Base-by-base conservation (phyloP, 1,284 basidiomycete genomes). In the Xanthoconium separans region DNA sequence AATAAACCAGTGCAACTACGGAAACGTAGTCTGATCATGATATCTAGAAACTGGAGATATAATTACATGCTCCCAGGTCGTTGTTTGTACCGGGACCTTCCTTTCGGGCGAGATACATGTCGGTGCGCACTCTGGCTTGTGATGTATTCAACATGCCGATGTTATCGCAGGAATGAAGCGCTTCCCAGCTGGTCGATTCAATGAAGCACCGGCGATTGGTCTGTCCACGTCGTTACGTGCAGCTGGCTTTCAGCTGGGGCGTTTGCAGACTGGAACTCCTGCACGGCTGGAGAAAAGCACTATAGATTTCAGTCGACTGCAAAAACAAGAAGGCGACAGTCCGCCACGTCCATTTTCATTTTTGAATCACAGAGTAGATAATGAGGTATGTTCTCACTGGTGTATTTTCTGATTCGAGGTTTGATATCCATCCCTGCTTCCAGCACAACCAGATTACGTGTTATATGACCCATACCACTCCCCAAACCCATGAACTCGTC, bases 21-120 rank as follows among this genome's bases (percentile, higher is more conserved):
- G 2, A 41, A 41, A 22, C 13, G 22, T 11, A 50, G 50, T 20
- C 48, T 61, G 27, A 59, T 37, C 6, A 20, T 24, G 30, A 37
- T 43, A 27, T 40, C 12, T 65, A 89, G 89, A 91, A 33, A 78
- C 80, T 0, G 91, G 92, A n/a, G 87, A 93, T 47, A 64, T 84
- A 10, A 84, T 95, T 34, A 72, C 74, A 9, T 95, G 92, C 62
- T 85, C 86, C 3, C 83, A 90, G 60, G 87, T 94, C 6, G 87
- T 95, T 29, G 81, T 95, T 20, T 93, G 92, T 60, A 95, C 93
- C 0, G 93, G 93, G 12, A 96, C 93, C 0, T 96, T 96, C 66
- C 78, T 96, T 15, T 87, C 87, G 3, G 93, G 91, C 15, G 87
- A 93, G 70, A 93, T 95, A 48, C 92, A 95, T 64, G 87, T 95